phyloP scores from a whole-genome alignment of 306 rosid genomes.

The Benincasa hispida region DNA sequence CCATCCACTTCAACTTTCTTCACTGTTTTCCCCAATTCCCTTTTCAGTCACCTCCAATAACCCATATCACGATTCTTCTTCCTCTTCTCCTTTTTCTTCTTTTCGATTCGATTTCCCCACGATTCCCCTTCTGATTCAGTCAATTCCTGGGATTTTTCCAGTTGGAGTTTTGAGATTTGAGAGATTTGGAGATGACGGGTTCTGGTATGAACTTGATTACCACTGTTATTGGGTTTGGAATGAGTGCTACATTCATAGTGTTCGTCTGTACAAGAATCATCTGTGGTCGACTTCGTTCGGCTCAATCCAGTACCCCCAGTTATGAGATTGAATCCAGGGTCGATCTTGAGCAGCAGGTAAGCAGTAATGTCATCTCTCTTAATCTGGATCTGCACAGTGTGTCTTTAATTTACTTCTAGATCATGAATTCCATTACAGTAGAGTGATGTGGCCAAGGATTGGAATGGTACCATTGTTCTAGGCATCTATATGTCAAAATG shows the following conservation, averaged over 20 bases:
- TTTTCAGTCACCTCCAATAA: conserved; percentile 32
- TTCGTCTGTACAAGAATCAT: conserved; percentile 91
- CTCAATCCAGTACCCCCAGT: conserved; percentile 33
- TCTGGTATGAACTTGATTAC: conserved; percentile 53
- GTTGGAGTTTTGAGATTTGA: neutral
- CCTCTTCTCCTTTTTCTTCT: neutral
- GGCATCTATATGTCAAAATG: neutral
- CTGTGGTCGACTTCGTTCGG: conserved; percentile 61
- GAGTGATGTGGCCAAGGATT: neutral
- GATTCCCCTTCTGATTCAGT: neutral
- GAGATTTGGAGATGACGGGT: conserved; percentile 26
- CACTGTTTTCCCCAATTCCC: neutral
- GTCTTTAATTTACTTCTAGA: neutral
- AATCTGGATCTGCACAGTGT: neutral
- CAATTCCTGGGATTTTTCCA: neutral
- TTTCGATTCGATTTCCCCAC: neutral
- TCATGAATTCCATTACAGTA: neutral
- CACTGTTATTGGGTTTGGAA: conserved; percentile 75
- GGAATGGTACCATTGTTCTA: neutral
- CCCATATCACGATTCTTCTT: conserved; percentile 36
- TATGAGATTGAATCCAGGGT: conserved; percentile 50
- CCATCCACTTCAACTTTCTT: conserved; percentile 11
- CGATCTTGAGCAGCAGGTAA: conserved; percentile 78
- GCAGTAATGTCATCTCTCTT: neutral
- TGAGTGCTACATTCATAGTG: conserved; percentile 90